Base-by-base conservation (phyloP, 129 eudicot genomes). In the Escallonia herrerae region DNA sequence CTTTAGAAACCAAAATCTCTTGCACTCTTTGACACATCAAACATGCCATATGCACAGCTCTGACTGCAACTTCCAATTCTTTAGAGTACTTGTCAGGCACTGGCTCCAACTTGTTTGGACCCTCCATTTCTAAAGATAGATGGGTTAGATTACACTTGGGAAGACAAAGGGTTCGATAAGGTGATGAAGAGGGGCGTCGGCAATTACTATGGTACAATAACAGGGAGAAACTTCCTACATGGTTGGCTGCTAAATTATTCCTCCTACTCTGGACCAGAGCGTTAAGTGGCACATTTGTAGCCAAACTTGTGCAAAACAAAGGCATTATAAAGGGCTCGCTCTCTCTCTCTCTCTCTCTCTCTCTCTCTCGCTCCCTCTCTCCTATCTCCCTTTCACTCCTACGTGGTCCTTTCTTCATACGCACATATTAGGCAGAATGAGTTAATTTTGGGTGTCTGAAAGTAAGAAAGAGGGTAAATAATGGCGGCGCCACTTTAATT, bases 41-140 rank as follows among this genome's bases (percentile, higher is more conserved):
- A 76, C 83, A 86, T 6, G 97, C 95, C 83, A 90, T 70, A 71
- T 90, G 97, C 55, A 90, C 97, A 45, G 95, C 97, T 76, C 72
- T 84, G 50, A 90, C 97, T 47, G 95, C 97, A 58, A 90, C 68
- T 66, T 87, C 89, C 79, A 86, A 60, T 81, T 90, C 97, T 58
- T 74, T 65, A 5, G 77, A 79, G 58, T 81, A 79, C 51, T 70
- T 62, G 3, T 60, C 83, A 5, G 58, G 43, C 14, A 61, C 62
- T 43, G 70, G 63, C 15, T 56, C 76, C 70, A 63, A 51, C 50
- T 68, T 68, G 42, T 43, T 46, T 7, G 56, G 60, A 40, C 54
- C 81, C 65, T 74, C 85, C 85, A 79, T 80, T 55, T 79, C 65
- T 38, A 75, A 60, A 45, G 71, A 72, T 57, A 67, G 8, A 5